A percentile compares a stretch with the other conserved stretches of the same genome.
Evolutionary conservation across 306 rosid genomes (phyloP).

Genomic region (Pyrus bretschneideri): DNA sequence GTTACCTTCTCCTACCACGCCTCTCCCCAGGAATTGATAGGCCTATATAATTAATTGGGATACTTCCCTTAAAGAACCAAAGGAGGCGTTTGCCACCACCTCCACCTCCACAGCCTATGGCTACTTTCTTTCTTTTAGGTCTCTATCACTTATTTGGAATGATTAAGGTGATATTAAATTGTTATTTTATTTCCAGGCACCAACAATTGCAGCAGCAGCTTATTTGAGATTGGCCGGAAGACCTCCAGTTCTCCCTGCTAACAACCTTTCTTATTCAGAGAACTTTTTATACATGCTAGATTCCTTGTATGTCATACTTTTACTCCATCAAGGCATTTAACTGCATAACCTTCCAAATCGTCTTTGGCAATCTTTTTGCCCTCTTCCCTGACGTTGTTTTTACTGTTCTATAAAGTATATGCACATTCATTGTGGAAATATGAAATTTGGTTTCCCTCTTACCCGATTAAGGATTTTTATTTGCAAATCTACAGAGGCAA

Average conservation of each 20-base stretch:
- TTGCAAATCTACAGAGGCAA: conserved; percentile 55
- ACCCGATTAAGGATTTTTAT: neutral
- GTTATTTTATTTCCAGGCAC: conserved; percentile 44
- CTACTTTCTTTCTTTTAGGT: conserved; percentile 4
- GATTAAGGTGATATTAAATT: neutral
- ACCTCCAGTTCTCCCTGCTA: conserved; percentile 85
- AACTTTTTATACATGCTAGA: conserved; percentile 92
- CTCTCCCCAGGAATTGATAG: neutral
- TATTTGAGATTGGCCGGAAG: conserved; percentile 81
- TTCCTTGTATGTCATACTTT: conserved; percentile 52
- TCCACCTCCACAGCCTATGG: neutral
- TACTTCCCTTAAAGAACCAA: neutral
- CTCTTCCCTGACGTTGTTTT: neutral
- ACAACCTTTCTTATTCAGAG: conserved; percentile 69
- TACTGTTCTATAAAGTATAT: neutral
- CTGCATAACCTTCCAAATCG: neutral
- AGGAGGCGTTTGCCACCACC: neutral
- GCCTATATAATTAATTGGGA: neutral
- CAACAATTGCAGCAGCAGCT: conserved; percentile 84
- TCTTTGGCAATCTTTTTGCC: neutral
- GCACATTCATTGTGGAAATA: neutral
- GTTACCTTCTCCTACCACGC: neutral
- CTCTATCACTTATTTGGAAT: neutral
- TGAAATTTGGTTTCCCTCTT: neutral
- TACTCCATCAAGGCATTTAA: neutral